A percentile compares a stretch with the other conserved stretches of the same genome.
phyloP scores from a whole-genome alignment of 192 early-diverging fungal species.

The Backusella luteola region DNA sequence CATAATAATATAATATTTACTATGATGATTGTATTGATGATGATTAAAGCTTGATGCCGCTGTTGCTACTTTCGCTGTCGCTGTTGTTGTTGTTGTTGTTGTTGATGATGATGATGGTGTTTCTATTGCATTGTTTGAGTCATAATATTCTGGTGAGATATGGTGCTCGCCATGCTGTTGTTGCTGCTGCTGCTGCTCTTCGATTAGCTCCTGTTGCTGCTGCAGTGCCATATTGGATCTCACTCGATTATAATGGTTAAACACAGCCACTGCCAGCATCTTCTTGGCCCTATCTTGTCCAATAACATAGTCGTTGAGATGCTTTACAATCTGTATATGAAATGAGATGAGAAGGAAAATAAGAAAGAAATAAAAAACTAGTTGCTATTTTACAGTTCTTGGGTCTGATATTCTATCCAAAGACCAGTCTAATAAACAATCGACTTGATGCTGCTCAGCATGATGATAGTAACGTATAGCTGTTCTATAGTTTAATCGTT shows the following conservation, averaged over 20 bases:
- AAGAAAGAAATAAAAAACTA: neutral
- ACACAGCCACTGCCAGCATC: slow-evolving; percentile 78
- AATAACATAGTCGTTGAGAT: slow-evolving; percentile 85
- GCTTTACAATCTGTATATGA: slow-evolving; percentile 60
- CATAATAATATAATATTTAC: neutral
- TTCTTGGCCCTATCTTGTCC: slow-evolving; percentile 83
- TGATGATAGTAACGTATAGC: neutral
- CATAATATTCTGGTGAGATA: slow-evolving; percentile 16
- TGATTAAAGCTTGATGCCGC: neutral
- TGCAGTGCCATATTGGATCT: slow-evolving; percentile 60
- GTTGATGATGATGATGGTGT: neutral
- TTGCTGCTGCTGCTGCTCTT: slow-evolving; percentile 28
- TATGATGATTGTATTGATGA: neutral
- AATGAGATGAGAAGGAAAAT: neutral
- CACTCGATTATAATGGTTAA: slow-evolving; percentile 81
- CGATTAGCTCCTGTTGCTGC: slow-evolving; percentile 30
- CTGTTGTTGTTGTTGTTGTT: neutral
- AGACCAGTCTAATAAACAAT: neutral
- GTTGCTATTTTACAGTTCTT: neutral
- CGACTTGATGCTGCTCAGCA: neutral
- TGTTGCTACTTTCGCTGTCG: neutral
- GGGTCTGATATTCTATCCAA: neutral
- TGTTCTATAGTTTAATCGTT: slow-evolving; percentile 1
- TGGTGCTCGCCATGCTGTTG: slow-evolving; percentile 6
- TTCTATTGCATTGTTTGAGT: slow-evolving; percentile 17